A percentile compares a stretch with the other conserved stretches of the same genome.
Conservation (phyloP, 371 early-diverging fungal species). For the Mucor piriformis region DNA sequence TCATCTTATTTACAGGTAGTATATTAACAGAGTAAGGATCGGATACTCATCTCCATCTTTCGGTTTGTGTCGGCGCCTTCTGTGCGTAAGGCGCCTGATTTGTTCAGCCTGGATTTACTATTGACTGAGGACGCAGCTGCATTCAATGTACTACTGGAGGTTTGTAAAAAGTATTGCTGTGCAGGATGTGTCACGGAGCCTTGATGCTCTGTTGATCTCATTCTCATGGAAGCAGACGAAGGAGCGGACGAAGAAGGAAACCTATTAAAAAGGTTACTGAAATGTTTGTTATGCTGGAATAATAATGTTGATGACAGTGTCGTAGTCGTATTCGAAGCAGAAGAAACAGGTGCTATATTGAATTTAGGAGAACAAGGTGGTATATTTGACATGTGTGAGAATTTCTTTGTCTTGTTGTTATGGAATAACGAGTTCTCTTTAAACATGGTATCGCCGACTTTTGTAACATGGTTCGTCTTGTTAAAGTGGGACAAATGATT, state of each 20-base stretch:
- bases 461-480: neutral
- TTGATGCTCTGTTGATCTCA: slow-evolving; percentile 13
- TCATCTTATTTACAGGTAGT: too few species aligned
- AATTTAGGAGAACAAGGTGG: slow-evolving; percentile 22
- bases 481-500: neutral
- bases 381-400: neutral
- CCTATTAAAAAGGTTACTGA: neutral
- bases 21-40: slow-evolving; percentile 38
- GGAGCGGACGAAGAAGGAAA: slow-evolving; percentile 5
- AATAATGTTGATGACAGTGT: neutral
- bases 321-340: too few species aligned
- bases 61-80: neutral
- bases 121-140: slow-evolving; percentile 46
- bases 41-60: slow-evolving; percentile 40
- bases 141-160: slow-evolving; percentile 46
- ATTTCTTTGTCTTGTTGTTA: neutral
- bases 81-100: slow-evolving; percentile 3
- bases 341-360: slow-evolving; percentile 44
- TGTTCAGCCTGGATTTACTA: slow-evolving; percentile 18
- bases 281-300: neutral
- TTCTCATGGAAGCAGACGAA: neutral
- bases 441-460: too few species aligned
- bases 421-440: neutral
- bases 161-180: slow-evolving; percentile 50
- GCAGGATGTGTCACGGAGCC: slow-evolving; percentile 50